These are phyloP conservation scores for Alternaria sp. DNA, from an alignment of 2,329 filamentous ascomycete species.

Conservation along the genomic window DNA sequence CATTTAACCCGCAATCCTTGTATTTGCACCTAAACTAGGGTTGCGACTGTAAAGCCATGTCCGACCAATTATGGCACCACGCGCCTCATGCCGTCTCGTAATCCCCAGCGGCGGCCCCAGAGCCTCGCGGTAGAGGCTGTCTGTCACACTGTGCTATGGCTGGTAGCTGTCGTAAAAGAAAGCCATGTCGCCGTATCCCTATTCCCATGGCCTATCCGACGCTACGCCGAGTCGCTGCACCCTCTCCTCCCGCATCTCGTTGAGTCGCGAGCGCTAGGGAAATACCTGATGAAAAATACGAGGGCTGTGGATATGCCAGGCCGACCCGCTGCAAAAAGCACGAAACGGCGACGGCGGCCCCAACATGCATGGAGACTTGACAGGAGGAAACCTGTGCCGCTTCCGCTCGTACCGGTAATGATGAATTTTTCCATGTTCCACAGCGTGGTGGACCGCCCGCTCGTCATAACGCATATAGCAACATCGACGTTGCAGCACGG, in stretches of 20 bases:
- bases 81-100: slow-evolving; percentile 8
- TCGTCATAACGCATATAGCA: slow-evolving; percentile 14
- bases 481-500: slow-evolving; percentile 10
- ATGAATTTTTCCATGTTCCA: slow-evolving; percentile 13
- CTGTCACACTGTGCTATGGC: slow-evolving; percentile 14
- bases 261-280: slow-evolving; percentile 20
- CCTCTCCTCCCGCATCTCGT: background rate
- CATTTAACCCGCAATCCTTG: no score
- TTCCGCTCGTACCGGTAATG: slow-evolving; percentile 6
- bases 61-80: slow-evolving; percentile 11
- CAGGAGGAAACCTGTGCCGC: background rate
- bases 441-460: slow-evolving; percentile 17
- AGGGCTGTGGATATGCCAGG: slow-evolving; percentile 22
- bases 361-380: slow-evolving; percentile 15
- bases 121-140: slow-evolving; percentile 17
- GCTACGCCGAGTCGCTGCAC: background rate
- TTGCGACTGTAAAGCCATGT: background rate
- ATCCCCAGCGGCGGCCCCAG: slow-evolving; percentile 7
- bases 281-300: slow-evolving; percentile 19
- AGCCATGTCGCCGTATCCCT: slow-evolving; percentile 9
- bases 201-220: slow-evolving; percentile 1
- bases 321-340: slow-evolving; percentile 20
- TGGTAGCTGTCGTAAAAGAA: slow-evolving; percentile 8
- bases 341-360: slow-evolving; percentile 10
- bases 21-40: no score